Evolutionary conservation across 768 basidiomycete species (phyloP).

Genomic region (Amanita phalloides): DNA sequence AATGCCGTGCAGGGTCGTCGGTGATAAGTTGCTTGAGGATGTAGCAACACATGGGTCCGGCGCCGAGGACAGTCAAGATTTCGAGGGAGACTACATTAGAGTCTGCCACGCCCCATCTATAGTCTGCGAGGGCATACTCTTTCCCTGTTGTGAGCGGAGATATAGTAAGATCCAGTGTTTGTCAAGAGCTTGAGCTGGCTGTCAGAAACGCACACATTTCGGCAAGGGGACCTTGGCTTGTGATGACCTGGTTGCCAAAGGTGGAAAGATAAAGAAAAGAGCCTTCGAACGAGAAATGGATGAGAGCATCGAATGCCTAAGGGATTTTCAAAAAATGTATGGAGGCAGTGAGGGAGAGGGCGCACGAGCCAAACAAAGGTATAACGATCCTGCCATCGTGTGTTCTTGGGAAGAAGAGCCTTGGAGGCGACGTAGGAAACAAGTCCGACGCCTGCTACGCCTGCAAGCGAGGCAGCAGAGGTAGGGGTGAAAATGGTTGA

Average conservation of each 20-base stretch:
- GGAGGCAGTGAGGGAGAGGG: neutral
- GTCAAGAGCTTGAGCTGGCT: neutral
- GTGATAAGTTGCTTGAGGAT: conserved; percentile 56
- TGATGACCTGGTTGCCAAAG: conserved; percentile 65
- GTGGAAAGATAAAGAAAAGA: conserved; percentile 71
- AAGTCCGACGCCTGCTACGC: conserved; percentile 39
- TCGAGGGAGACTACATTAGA: conserved; percentile 77
- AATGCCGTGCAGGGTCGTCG: conserved; percentile 57
- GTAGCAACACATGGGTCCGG: conserved; percentile 64
- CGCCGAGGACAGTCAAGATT: conserved; percentile 71
- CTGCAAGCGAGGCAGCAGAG: conserved; percentile 54
- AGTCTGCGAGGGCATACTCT: conserved; percentile 73
- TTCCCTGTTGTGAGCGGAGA: conserved; percentile 38
- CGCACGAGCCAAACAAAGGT: conserved; percentile 73
- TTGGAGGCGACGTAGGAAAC: conserved; percentile 45
- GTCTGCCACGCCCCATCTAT: conserved; percentile 74
- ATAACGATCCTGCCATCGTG: conserved; percentile 50
- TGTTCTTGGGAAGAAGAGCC: conserved; percentile 50
- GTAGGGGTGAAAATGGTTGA: conserved; percentile 39
- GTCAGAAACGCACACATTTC: conserved; percentile 53
- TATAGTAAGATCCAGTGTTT: neutral
- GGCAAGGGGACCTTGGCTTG: conserved; percentile 58
- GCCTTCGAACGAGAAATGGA: conserved; percentile 72
- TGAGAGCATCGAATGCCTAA: conserved; percentile 71
- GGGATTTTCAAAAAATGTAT: neutral